phyloP scores from a whole-genome alignment of 257 asterid genomes.

The Echium plantagineum region DNA sequence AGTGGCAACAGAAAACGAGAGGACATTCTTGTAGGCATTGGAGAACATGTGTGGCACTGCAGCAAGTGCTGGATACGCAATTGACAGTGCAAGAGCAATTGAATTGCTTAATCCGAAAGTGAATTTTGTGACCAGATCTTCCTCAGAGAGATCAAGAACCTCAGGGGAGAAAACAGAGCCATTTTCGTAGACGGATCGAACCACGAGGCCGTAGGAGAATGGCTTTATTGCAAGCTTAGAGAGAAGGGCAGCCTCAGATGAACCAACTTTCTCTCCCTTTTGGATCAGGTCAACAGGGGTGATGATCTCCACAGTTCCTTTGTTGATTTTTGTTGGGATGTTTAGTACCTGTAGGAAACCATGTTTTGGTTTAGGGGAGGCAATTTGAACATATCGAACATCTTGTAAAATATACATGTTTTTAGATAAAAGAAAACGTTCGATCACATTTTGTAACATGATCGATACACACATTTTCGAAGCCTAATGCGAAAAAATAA shows the following conservation, averaged over 20 bases:
- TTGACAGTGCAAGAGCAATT: constrained; percentile 13
- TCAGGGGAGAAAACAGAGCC: constrained; percentile 25
- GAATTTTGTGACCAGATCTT: constrained; percentile 20
- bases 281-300: constrained; percentile 28
- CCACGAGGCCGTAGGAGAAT: constrained; percentile 31
- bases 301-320: constrained; percentile 29
- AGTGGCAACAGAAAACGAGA: constrained; percentile 19
- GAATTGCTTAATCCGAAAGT: constrained; percentile 19
- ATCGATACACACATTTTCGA: too few species aligned
- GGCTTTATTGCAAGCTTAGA: constrained; percentile 27
- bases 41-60: constrained; percentile 23
- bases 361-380: background rate
- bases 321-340: constrained; percentile 33
- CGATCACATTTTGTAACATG: too few species aligned
- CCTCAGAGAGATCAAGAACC: constrained; percentile 25
- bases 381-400: too few species aligned
- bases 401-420: too few species aligned
- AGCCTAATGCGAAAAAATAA: too few species aligned
- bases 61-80: constrained; percentile 22
- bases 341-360: constrained; percentile 17
- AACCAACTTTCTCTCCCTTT: constrained; percentile 28
- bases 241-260: constrained; percentile 31
- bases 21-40: constrained; percentile 28
- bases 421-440: too few species aligned
- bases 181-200: constrained; percentile 23